These are phyloP conservation scores for Sabuloglossum arenarium DNA, from an alignment of 495 filamentous ascomycete genomes.

Conservation along the genomic window DNA sequence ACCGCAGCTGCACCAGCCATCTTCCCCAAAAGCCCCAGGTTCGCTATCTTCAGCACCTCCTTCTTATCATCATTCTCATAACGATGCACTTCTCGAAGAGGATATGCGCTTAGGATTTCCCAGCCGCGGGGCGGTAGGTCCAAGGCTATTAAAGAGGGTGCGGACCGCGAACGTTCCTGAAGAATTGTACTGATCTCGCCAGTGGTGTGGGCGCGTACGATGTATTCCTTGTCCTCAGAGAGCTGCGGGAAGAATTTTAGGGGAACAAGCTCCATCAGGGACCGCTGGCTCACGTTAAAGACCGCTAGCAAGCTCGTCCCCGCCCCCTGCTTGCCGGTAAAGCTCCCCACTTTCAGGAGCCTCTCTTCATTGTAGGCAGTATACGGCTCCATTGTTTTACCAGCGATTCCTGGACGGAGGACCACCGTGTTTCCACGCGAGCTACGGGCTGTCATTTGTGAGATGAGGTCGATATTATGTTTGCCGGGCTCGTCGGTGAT, in stretches of 20 bases:
- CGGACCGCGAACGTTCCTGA: constrained; percentile 14
- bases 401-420: constrained; percentile 50
- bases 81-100: constrained; percentile 32
- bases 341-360: constrained; percentile 62
- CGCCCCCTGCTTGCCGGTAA: constrained; percentile 35
- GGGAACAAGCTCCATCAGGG: constrained; percentile 42
- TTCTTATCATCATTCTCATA: constrained; percentile 19
- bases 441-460: constrained; percentile 54
- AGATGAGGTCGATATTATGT: constrained; percentile 52
- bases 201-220: constrained; percentile 51
- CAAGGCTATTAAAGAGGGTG: constrained; percentile 26
- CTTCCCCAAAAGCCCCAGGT: constrained; percentile 68
- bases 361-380: constrained; percentile 46
- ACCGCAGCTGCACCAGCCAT: constrained; percentile 80
- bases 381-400: constrained; percentile 51
- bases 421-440: constrained; percentile 48
- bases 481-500: constrained; percentile 76
- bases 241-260: constrained; percentile 56
- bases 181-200: constrained; percentile 37
- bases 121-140: constrained; percentile 42
- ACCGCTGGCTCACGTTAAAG: constrained; percentile 49
- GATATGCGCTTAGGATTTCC: constrained; percentile 65
- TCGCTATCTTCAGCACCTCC: constrained; percentile 24
- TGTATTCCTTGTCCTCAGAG: constrained; percentile 28
- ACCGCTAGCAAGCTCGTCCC: constrained; percentile 63